Conservation (phyloP, 2,329 filamentous ascomycete species). For the Neonectria punicea region DNA sequence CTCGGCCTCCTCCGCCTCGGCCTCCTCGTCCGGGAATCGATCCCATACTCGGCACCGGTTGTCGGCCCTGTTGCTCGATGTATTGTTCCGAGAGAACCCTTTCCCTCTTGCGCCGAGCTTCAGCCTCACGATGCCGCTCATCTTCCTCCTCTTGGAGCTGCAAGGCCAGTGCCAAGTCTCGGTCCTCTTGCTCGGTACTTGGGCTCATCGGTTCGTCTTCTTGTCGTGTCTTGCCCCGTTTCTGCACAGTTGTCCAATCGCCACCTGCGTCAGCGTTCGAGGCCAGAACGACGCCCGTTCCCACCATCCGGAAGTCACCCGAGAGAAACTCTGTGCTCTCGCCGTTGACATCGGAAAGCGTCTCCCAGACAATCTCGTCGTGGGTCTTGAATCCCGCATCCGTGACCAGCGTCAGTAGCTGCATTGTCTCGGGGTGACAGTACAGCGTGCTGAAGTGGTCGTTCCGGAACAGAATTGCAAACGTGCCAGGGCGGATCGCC, state of each 20-base stretch:
- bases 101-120: slow-evolving; percentile 72
- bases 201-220: slow-evolving; percentile 49
- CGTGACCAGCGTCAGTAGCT: slow-evolving; percentile 87
- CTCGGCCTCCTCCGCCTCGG: slow-evolving; percentile 30
- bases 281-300: slow-evolving; percentile 54
- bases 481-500: slow-evolving; percentile 77
- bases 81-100: slow-evolving; percentile 75
- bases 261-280: slow-evolving; percentile 42
- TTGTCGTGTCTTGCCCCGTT: slow-evolving; percentile 43
- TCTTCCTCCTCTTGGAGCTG: slow-evolving; percentile 97
- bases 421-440: slow-evolving; percentile 80
- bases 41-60: slow-evolving; percentile 42
- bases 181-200: slow-evolving; percentile 77
- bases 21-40: slow-evolving; percentile 20
- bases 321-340: slow-evolving; percentile 85
- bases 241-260: slow-evolving; percentile 67
- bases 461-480: slow-evolving; percentile 94
- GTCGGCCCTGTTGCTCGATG: slow-evolving; percentile 71
- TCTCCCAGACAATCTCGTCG: slow-evolving; percentile 96
- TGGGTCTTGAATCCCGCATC: slow-evolving; percentile 90
- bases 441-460: slow-evolving; percentile 97
- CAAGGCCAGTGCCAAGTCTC: slow-evolving; percentile 86
- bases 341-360: slow-evolving; percentile 87
- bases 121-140: slow-evolving; percentile 74
- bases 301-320: slow-evolving; percentile 89